Conservation (phyloP, 495 filamentous ascomycete genomes). For the Penicillium diatomitis region DNA sequence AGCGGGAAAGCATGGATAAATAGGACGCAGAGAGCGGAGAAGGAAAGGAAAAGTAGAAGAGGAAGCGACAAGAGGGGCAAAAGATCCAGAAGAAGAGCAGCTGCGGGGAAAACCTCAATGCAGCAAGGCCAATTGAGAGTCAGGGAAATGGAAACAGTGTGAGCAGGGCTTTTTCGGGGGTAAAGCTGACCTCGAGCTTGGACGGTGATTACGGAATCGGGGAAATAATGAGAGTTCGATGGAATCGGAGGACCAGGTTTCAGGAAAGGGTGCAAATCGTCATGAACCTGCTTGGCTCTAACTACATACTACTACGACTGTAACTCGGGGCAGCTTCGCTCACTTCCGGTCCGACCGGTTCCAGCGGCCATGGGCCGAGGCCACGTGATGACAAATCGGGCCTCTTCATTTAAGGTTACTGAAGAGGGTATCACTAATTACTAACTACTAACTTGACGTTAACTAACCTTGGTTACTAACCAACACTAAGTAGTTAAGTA, state of each 20-base stretch:
- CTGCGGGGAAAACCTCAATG: conserved; percentile 9
- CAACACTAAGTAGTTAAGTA: neutral
- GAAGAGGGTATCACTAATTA: too few species aligned
- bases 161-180: too few species aligned
- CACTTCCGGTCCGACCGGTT: too few species aligned
- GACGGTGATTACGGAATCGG: conserved; percentile 8
- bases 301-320: too few species aligned
- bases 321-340: too few species aligned
- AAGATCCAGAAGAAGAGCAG: neutral
- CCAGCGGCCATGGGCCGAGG: neutral
- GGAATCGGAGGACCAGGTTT: too few species aligned
- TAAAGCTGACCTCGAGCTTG: too few species aligned
- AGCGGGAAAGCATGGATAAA: conserved; percentile 20
- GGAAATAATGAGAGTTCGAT: neutral
- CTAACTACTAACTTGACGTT: neutral
- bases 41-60: neutral
- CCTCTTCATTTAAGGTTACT: neutral
- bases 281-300: too few species aligned
- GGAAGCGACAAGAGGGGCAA: conserved; percentile 8
- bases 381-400: conserved; percentile 12
- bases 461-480: neutral
- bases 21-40: conserved; percentile 5
- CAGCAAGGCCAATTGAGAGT: too few species aligned
- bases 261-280: too few species aligned
- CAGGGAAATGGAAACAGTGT: too few species aligned